Base-by-base conservation (phyloP, 148 eudicot species). In the Chenopodium quinoa region DNA sequence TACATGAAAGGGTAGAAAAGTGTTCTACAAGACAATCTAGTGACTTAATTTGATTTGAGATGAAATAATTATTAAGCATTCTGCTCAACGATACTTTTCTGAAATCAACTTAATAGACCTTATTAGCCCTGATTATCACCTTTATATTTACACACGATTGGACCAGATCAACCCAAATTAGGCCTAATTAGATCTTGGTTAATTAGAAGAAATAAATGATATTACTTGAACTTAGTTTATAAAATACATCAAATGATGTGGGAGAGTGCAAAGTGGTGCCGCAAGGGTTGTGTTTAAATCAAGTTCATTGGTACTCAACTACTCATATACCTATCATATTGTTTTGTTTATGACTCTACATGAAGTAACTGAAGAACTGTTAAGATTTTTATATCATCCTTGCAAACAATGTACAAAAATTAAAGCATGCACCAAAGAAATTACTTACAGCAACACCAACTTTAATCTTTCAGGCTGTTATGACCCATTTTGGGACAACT, bases 401-500 rank as follows among this genome's bases (percentile, higher is more conserved):
- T 62, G 27, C 66, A 62, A 62, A 20, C 66, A 20, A 62, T n/a
- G 22, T n/a, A 62, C 23, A 25, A 62, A 20, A 62, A 62, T 20
- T 22, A 62, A 62, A 62, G 66, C 23, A 62, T 20, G 9, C 23
- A n/a, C n/a, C 25, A n/a, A 62, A 7, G 66, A 7, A 62, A 20
- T 7, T 19, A 54, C 78, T 79, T 79, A 79, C 80, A 79, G 44
- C 68, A 31, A 37, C 69, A 76, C 4, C 32, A 25, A 50, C 4
- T 50, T 23, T 27, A 14, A 48, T 50, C 40, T 11, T 1, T 25
- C 66, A 78, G 76, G 75, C 86, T 88, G 83, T 68, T 83, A 82
- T 9, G 87, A 71, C 50, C 83, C 82, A 37, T 86, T 90, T 82
- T 86, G 86, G 19, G 93, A 90, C 31, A 96, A 86, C 87, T 91